A percentile compares a stretch with the other conserved stretches of the same genome.
Conservation (phyloP, 2,329 filamentous ascomycete species). For the Talaromyces verruculosus region DNA sequence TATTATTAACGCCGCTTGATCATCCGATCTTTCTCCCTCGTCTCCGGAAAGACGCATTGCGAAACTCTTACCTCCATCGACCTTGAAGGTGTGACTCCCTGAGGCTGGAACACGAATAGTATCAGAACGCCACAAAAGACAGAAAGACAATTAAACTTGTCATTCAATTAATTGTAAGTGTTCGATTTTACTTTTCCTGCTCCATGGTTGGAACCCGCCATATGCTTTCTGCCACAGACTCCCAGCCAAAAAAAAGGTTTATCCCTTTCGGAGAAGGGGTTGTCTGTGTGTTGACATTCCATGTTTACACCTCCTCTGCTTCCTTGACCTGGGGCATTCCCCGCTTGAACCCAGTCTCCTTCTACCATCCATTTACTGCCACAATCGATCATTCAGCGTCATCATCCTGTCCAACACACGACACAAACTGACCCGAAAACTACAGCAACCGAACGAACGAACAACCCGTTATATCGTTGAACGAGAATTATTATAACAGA, state of each 20-base stretch:
- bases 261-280: conserved; percentile 21
- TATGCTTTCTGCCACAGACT: conserved; percentile 12
- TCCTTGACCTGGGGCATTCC: conserved; percentile 20
- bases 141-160: background rate
- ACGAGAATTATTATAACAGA: background rate
- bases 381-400: conserved; percentile 8
- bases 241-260: conserved; percentile 11
- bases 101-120: conserved; percentile 17
- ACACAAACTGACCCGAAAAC: conserved; percentile 11
- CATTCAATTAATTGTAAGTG: background rate
- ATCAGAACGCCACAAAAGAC: conserved; percentile 11
- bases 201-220: background rate
- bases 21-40: background rate
- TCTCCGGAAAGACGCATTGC: conserved; percentile 19
- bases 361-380: conserved; percentile 13
- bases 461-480: background rate
- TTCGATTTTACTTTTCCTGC: background rate
- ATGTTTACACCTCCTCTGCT: conserved; percentile 21
- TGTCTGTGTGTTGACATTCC: conserved; percentile 23
- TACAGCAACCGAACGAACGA: background rate
- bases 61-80: conserved; percentile 16
- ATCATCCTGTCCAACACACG: background rate
- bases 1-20: background rate
- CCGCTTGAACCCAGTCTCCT: conserved; percentile 19
- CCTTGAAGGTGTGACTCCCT: conserved; percentile 17